phyloP scores from a whole-genome alignment of 306 rosid genomes.

The Macrotyloma uniflorum region DNA sequence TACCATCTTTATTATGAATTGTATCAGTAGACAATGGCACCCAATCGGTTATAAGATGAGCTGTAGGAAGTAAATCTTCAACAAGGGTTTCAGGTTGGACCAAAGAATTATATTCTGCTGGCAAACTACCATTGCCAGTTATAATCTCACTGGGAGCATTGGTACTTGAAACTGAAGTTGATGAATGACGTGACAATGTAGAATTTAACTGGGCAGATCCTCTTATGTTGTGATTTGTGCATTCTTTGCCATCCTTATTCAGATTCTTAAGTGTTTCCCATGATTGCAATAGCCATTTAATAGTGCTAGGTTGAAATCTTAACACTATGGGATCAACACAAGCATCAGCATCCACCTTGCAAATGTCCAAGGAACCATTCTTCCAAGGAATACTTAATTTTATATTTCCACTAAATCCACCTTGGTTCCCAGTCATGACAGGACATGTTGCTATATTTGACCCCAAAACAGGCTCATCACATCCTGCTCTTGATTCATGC shows the following conservation, averaged over 20 bases:
- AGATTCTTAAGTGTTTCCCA: constrained; percentile 64
- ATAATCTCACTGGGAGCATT: constrained; percentile 37
- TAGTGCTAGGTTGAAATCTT: constrained; percentile 78
- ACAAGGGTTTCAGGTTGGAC: constrained; percentile 47
- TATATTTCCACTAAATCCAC: constrained; percentile 88
- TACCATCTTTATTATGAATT: constrained; percentile 45
- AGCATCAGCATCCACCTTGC: constrained; percentile 84
- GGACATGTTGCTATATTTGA: constrained; percentile 57
- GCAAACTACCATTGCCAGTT: constrained; percentile 45
- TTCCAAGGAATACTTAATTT: constrained; percentile 90
- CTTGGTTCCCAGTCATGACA: constrained; percentile 68
- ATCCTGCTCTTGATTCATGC: constrained; percentile 38
- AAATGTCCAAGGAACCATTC: constrained; percentile 88
- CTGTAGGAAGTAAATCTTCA: constrained; percentile 60
- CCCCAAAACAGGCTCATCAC: constrained; percentile 48
- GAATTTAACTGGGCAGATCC: constrained; percentile 52
- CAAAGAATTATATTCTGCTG: constrained; percentile 43
- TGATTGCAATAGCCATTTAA: constrained; percentile 63
- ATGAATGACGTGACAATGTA: constrained; percentile 42
- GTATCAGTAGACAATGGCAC: constrained; percentile 56
- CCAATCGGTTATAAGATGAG: constrained; percentile 87
- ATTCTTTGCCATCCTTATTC: constrained; percentile 49
- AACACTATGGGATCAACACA: constrained; percentile 72
- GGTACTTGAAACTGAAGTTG: constrained; percentile 45
- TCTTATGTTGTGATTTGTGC: constrained; percentile 37